A percentile compares a stretch with the other conserved stretches of the same genome.
Conservation (phyloP, 441 rosid genomes). For the Isatis lusitanica region DNA sequence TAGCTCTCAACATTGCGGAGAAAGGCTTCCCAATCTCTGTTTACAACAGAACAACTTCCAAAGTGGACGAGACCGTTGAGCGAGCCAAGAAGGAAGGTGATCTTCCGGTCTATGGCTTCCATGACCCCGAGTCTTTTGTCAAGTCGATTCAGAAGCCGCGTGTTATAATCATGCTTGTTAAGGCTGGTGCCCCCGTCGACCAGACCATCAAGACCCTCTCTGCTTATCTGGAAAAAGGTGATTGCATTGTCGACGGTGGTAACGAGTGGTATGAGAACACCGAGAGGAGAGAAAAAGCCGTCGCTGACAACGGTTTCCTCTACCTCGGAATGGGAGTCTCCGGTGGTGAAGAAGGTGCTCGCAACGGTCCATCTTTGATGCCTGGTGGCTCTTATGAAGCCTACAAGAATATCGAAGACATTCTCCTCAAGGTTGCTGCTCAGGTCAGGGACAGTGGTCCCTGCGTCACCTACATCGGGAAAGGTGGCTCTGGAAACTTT, state of each 20-base stretch:
- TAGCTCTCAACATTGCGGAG: conserved; percentile 90
- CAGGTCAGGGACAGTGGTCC: conserved; percentile 95
- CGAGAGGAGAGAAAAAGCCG: conserved; percentile 79
- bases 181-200: conserved; percentile 93
- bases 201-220: conserved; percentile 84
- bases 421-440: conserved; percentile 90
- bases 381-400: conserved; percentile 97
- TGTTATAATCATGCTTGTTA: conserved; percentile 88
- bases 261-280: conserved; percentile 97
- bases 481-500: conserved; percentile 94
- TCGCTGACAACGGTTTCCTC: conserved; percentile 70
- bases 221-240: conserved; percentile 79
- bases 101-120: conserved; percentile 83
- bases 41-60: conserved; percentile 81
- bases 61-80: conserved; percentile 87
- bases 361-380: conserved; percentile 92
- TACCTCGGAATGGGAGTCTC: conserved; percentile 99
- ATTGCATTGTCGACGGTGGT: conserved; percentile 92
- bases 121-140: conserved; percentile 78
- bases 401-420: conserved; percentile 80
- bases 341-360: conserved; percentile 97
- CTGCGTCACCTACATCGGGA: conserved; percentile 78
- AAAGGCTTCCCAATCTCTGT: conserved; percentile 98
- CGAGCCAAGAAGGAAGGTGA: conserved; percentile 84
- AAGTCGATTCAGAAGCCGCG: conserved; percentile 87